Conservation (phyloP, 257 asterid genomes). For the Nicotiana benthamiana region DNA sequence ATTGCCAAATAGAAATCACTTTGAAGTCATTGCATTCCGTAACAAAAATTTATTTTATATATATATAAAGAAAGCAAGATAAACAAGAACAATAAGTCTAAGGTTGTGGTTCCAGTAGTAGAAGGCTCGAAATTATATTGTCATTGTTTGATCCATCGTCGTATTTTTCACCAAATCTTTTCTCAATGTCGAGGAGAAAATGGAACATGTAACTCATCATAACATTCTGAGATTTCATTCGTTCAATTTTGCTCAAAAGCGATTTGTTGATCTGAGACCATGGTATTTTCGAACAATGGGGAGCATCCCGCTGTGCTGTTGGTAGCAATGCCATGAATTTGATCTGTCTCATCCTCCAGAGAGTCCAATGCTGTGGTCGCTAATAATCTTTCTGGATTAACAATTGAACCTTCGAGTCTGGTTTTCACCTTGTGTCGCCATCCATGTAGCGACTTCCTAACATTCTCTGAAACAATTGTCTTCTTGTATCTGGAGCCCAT, state of each 20-base stretch:
- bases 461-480: slow-evolving; percentile 68
- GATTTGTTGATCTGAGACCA: not conserved
- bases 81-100: not conserved
- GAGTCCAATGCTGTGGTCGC: slow-evolving; percentile 36
- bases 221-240: slow-evolving; percentile 9
- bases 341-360: slow-evolving; percentile 11
- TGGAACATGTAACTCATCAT: slow-evolving; percentile 6
- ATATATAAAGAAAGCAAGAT: not conserved
- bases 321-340: slow-evolving; percentile 8
- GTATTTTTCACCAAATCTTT: not conserved
- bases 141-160: not conserved
- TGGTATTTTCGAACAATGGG: not conserved
- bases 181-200: not conserved
- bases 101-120: not conserved
- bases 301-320: not conserved
- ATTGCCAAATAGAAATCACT: too few species aligned
- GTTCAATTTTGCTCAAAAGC: not conserved
- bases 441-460: slow-evolving; percentile 66
- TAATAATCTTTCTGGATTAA: slow-evolving; percentile 10
- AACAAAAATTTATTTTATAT: too few species aligned
- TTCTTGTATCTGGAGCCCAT: slow-evolving; percentile 92
- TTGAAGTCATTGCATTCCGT: too few species aligned
- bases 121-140: not conserved
- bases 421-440: slow-evolving; percentile 66
- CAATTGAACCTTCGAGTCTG: slow-evolving; percentile 26